Evolutionary conservation across 306 rosid genomes (phyloP), one percentile per base, ranked within the genome.

Genomic region (Cucurbita moschata): DNA sequence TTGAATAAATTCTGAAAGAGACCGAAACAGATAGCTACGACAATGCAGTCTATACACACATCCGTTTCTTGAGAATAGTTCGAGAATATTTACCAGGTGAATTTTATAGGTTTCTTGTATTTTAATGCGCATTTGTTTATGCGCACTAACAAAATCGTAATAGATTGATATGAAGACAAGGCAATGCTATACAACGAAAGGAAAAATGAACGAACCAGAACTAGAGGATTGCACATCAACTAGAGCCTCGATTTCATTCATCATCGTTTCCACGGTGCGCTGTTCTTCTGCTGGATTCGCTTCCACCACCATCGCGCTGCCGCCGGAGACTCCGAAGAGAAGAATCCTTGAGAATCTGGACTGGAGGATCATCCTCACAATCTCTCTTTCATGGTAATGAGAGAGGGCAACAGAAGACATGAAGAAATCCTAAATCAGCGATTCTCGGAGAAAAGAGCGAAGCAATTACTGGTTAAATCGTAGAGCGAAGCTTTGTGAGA

Each of bases 211-310:
- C 49, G 43, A 65, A 19, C 38, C 52, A 43, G n/a, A 43, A 10
- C 19, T 42, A 5, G 52, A 66, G 10, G 16, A 66, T 18, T 18
- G 15, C 46, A 83, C 91, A 86, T 85, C 89, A 55, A 88, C 85
- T 78, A 90, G 81, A 49, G 83, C 84, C 46, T 90, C 96, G 3
- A 87, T 69, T 7, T 76, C 76, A 53, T 88, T 84, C 61, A 60
- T 15, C 51, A 23, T 75, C 23, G 80, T 43, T 74, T 77, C 75
- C 4, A 76, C 44, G 5, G 73, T 19, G 44, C 76, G 62, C 47
- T 58, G 79, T 30, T 61, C 77, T 40, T 15, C 37, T n/a, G 47
- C 49, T 14, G n/a, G 52, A n/a, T 30, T 72, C 46, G 52, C 10
- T 7, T 54, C 76, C 73, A 13, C 42, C 56, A 67, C 55, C 73